Evolutionary conservation across 2,329 filamentous ascomycete species (phyloP).

Genomic region (Neofusicoccum laricinum): DNA sequence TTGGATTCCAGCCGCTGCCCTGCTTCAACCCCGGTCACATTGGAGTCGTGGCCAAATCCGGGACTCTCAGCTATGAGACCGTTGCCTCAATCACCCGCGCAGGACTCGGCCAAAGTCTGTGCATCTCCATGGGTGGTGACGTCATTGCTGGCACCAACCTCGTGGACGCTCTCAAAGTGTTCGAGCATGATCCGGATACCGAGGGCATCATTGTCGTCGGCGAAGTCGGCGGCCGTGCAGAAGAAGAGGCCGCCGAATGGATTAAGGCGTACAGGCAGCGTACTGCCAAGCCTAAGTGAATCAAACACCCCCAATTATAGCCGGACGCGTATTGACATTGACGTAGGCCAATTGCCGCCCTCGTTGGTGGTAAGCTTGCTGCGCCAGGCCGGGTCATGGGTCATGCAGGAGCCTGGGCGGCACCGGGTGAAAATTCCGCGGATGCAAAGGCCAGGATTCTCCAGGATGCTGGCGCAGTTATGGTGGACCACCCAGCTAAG

Average conservation of each 20-base stretch:
- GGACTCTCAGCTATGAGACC: conserved; percentile 76
- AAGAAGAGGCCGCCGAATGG: conserved; percentile 71
- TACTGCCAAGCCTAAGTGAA: conserved; percentile 61
- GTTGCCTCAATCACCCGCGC: conserved; percentile 70
- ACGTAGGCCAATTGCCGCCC: conserved; percentile 65
- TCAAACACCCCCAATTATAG: conserved; percentile 15
- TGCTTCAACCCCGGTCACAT: conserved; percentile 68
- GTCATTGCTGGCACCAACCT: conserved; percentile 71
- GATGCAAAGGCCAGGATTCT: conserved; percentile 65
- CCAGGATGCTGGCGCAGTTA: conserved; percentile 62
- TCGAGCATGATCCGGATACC: conserved; percentile 65
- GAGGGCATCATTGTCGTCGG: conserved; percentile 70
- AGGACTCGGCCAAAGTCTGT: conserved; percentile 74
- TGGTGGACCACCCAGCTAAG: conserved; percentile 74
- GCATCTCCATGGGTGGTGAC: conserved; percentile 76
- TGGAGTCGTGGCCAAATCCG: conserved; percentile 77
- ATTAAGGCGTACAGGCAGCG: conserved; percentile 63
- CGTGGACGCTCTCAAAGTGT: conserved; percentile 65
- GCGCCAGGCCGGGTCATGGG: conserved; percentile 68
- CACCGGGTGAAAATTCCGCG: conserved; percentile 63
- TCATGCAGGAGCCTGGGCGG: conserved; percentile 71
- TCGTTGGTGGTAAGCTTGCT: conserved; percentile 67
- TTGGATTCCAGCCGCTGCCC: conserved; percentile 74
- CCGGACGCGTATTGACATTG: conserved; percentile 15
- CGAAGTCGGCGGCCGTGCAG: conserved; percentile 67